phyloP scores from a whole-genome alignment of 129 eudicot species.

The Chrysanthemum seticuspe region DNA sequence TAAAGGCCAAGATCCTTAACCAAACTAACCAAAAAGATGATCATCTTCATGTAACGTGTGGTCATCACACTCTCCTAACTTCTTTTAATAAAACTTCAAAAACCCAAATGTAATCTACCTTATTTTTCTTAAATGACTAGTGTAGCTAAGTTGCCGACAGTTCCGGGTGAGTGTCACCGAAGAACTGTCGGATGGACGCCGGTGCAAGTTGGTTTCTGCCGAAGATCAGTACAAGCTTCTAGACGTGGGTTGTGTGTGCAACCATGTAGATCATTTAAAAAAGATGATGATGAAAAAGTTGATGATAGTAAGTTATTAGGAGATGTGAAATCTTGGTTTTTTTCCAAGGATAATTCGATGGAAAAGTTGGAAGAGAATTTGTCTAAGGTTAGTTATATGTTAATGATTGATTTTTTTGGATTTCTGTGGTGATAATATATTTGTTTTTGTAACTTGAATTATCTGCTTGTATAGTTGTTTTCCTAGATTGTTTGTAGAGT shows the following conservation, averaged over 20 bases:
- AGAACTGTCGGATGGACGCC: slow-evolving; percentile 41
- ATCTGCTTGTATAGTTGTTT: neutral
- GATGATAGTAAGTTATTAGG: slow-evolving; percentile 25
- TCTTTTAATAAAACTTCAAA: neutral
- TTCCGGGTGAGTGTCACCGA: slow-evolving; percentile 37
- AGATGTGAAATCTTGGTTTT: slow-evolving; percentile 25
- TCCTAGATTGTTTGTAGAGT: neutral
- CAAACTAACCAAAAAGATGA: slow-evolving; percentile 34
- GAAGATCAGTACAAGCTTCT: slow-evolving; percentile 36
- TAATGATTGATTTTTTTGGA: slow-evolving; percentile 18
- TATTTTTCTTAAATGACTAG: slow-evolving; percentile 38
- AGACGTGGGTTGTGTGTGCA: slow-evolving; percentile 36
- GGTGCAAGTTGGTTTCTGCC: slow-evolving; percentile 36
- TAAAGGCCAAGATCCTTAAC: slow-evolving; percentile 5
- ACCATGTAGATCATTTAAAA: slow-evolving; percentile 58
- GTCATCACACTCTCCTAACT: slow-evolving; percentile 58
- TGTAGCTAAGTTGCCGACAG: slow-evolving; percentile 45
- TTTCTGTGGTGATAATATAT: neutral
- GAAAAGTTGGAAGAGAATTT: slow-evolving; percentile 72
- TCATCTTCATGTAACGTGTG: slow-evolving; percentile 68
- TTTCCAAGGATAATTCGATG: slow-evolving; percentile 41
- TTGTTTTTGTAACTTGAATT: slow-evolving; percentile 19
- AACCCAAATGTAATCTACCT: slow-evolving; percentile 11
- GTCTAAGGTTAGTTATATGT: slow-evolving; percentile 53
- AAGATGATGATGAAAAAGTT: slow-evolving; percentile 21